phyloP scores from a whole-genome alignment of 768 basidiomycete genomes.

The Sarcomyxa edulis region DNA sequence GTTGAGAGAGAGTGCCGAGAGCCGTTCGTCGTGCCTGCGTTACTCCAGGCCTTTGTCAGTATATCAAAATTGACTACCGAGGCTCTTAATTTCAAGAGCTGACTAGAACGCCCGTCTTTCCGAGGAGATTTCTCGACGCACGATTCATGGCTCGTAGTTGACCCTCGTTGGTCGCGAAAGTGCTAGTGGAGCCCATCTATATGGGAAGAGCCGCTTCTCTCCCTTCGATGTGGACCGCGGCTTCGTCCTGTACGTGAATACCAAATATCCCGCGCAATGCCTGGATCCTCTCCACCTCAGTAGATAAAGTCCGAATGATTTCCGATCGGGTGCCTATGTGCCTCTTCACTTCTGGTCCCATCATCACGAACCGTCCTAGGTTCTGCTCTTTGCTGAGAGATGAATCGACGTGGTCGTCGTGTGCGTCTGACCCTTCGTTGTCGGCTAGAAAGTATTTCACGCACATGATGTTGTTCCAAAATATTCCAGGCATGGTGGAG shows the following conservation, averaged over 20 bases:
- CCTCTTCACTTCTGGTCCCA: conserved; percentile 21
- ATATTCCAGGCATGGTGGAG: conserved; percentile 14
- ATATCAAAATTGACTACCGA: conserved; percentile 41
- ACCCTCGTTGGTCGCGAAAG: too few relatives aligned
- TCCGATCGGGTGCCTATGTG: conserved; percentile 16
- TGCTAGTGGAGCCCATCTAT: too few relatives aligned
- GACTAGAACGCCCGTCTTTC: too few relatives aligned
- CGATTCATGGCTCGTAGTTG: too few relatives aligned
- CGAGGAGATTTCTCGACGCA: too few relatives aligned
- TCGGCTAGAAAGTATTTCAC: conserved; percentile 19
- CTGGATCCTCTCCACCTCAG: conserved; percentile 23
- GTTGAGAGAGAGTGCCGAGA: conserved; percentile 42
- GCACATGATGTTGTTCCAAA: conserved; percentile 20
- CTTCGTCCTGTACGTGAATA: conserved; percentile 18
- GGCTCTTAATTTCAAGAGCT: too few relatives aligned
- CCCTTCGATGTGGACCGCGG: conserved; percentile 17
- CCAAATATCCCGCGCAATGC: conserved; percentile 21
- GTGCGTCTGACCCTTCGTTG: conserved; percentile 9
- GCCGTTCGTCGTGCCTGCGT: conserved; percentile 54
- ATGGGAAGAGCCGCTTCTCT: conserved; percentile 18
- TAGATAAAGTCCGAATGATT: conserved; percentile 15
- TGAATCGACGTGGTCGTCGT: conserved; percentile 7
- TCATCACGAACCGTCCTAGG: conserved; percentile 15
- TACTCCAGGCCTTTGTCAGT: conserved; percentile 47
- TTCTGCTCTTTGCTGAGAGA: conserved; percentile 3